Evolutionary conservation across 371 early-diverging fungal species (phyloP).

Genomic region (Catenaria anguillulae): DNA sequence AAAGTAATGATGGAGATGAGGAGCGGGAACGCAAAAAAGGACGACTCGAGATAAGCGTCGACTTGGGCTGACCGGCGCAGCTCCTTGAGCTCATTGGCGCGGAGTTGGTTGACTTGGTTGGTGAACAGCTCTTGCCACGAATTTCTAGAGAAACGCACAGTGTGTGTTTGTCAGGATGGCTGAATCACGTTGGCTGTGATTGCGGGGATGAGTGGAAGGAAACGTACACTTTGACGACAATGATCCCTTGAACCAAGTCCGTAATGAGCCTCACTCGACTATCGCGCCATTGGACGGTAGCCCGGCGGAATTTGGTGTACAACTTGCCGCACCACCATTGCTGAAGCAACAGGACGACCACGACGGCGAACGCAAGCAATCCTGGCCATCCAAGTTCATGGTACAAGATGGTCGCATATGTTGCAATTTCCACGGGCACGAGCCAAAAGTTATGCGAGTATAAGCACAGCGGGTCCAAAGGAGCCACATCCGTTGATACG

Average conservation of each 20-base stretch:
- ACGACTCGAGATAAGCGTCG: slow-evolving; percentile 20
- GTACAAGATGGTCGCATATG: slow-evolving; percentile 12
- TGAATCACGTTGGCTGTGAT: background rate
- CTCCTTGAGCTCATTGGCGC: slow-evolving; percentile 16
- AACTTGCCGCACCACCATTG: background rate
- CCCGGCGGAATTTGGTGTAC: slow-evolving; percentile 14
- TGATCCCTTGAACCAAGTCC: slow-evolving; percentile 26
- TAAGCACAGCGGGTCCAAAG: slow-evolving; percentile 13
- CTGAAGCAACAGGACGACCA: background rate
- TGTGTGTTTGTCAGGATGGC: too few relatives aligned
- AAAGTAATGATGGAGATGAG: background rate
- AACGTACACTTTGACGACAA: slow-evolving; percentile 16
- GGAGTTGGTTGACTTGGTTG: slow-evolving; percentile 13
- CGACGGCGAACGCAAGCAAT: background rate
- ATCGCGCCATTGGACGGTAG: slow-evolving; percentile 19
- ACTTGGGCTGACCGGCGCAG: slow-evolving; percentile 14
- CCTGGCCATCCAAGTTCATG: slow-evolving; percentile 11
- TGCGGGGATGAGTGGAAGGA: background rate
- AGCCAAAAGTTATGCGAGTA: slow-evolving; percentile 16
- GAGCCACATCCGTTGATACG: slow-evolving; percentile 16
- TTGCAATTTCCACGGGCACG: slow-evolving; percentile 12
- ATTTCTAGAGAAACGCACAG: background rate
- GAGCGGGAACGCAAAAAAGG: slow-evolving; percentile 12
- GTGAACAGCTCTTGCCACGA: slow-evolving; percentile 23
- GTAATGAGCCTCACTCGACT: slow-evolving; percentile 24